These are phyloP conservation scores for Rhododendron henanense DNA, from an alignment of 148 eudicot genomes.

Conservation along the genomic window DNA sequence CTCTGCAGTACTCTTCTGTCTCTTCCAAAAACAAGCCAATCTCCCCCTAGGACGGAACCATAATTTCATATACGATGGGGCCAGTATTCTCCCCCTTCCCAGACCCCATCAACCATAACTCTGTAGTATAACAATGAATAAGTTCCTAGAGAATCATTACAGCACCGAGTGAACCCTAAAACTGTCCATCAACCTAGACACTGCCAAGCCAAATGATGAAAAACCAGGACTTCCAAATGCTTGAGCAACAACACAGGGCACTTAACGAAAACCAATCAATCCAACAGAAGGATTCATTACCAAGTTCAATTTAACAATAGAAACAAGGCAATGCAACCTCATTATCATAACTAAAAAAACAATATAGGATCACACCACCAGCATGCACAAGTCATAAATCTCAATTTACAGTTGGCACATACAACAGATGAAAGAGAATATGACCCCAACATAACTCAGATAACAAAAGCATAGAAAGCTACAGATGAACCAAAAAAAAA, in stretches of 20 bases:
- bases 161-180: neutral
- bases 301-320: too few species aligned
- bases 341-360: neutral
- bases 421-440: neutral
- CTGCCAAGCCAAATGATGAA: neutral
- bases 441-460: neutral
- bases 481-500: neutral
- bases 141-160: neutral
- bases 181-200: neutral
- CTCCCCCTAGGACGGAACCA: neutral
- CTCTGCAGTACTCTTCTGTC: too few species aligned
- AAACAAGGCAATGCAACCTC: neutral
- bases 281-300: neutral
- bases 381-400: neutral
- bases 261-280: neutral
- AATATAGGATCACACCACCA: neutral
- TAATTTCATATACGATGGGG: too few species aligned
- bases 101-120: neutral
- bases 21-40: neutral
- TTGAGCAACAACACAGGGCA: neutral
- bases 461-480: neutral
- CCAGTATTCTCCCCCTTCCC: neutral
- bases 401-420: too few species aligned
- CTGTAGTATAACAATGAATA: too few species aligned
- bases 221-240: neutral